Evolutionary conservation across 371 early-diverging fungal species (phyloP).

Genomic region (Lichtheimia ornata): DNA sequence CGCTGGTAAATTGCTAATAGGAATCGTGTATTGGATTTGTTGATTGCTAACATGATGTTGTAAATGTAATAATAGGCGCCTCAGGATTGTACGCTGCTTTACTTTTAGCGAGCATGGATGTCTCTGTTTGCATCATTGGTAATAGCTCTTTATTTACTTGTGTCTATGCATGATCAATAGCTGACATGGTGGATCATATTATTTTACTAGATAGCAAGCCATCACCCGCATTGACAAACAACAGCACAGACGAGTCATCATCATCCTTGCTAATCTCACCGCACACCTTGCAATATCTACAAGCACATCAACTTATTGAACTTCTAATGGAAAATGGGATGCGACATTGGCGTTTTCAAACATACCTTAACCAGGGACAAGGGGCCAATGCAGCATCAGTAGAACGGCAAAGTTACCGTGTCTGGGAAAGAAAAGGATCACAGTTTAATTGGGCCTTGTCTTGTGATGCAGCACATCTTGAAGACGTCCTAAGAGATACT

Average conservation of each 20-base stretch:
- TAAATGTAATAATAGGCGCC: constrained; percentile 20
- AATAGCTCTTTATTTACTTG: background rate
- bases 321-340: constrained; percentile 23
- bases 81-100: constrained; percentile 43
- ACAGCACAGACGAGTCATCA: too few species aligned
- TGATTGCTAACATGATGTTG: background rate
- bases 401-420: constrained; percentile 24
- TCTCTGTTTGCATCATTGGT: constrained; percentile 44
- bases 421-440: constrained; percentile 34
- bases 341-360: constrained; percentile 34
- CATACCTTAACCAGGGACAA: constrained; percentile 19
- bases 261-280: constrained; percentile 37
- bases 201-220: constrained; percentile 10
- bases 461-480: constrained; percentile 19
- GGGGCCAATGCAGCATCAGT: constrained; percentile 13
- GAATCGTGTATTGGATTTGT: background rate
- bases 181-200: background rate
- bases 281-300: constrained; percentile 32
- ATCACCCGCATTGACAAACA: constrained; percentile 12
- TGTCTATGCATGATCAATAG: background rate
- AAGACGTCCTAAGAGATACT: constrained; percentile 15
- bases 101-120: constrained; percentile 29
- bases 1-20: constrained; percentile 27
- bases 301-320: constrained; percentile 24
- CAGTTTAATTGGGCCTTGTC: constrained; percentile 32